phyloP scores from a whole-genome alignment of 805 yeast genomes.

The Sugiyamaella marilandica region DNA sequence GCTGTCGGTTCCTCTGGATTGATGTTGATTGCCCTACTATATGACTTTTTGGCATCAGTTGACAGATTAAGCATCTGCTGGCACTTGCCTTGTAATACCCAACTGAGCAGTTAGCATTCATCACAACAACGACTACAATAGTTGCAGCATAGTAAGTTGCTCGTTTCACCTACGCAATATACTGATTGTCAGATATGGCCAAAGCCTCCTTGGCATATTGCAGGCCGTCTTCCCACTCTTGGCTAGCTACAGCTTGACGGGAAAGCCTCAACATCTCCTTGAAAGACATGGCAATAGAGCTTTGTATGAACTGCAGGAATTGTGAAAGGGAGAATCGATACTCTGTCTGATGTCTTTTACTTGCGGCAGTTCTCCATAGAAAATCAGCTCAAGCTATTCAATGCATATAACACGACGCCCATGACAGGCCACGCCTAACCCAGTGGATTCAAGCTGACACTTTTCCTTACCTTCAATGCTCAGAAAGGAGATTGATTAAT shows the following conservation, averaged over 20 bases:
- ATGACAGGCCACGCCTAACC: too few relatives aligned
- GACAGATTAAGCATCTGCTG: conserved; percentile 40
- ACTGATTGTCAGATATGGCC: conserved; percentile 50
- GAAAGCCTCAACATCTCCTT: conserved; percentile 24
- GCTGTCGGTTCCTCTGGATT: conserved; percentile 48
- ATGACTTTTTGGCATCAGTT: conserved; percentile 45
- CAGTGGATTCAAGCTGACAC: too few relatives aligned
- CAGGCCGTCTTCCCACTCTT: conserved; percentile 59
- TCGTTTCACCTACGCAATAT: conserved; percentile 53
- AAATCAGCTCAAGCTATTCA: too few relatives aligned
- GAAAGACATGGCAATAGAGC: conserved; percentile 9
- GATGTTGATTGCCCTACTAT: conserved; percentile 42
- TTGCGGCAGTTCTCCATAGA: too few relatives aligned
- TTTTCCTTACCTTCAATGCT: too few relatives aligned
- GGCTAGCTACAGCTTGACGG: conserved; percentile 33
- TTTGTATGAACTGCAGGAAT: too few relatives aligned
- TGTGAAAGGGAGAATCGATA: too few relatives aligned
- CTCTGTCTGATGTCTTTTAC: too few relatives aligned
- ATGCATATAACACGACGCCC: too few relatives aligned
- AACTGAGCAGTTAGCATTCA: conserved; percentile 12
- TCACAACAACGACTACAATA: not conserved
- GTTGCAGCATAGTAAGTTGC: not conserved
- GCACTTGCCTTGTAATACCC: conserved; percentile 62
- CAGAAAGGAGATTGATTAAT: too few relatives aligned
- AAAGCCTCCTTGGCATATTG: conserved; percentile 53